Evolutionary conservation across 441 rosid genomes (phyloP).

Genomic region (Jatropha multifida): DNA sequence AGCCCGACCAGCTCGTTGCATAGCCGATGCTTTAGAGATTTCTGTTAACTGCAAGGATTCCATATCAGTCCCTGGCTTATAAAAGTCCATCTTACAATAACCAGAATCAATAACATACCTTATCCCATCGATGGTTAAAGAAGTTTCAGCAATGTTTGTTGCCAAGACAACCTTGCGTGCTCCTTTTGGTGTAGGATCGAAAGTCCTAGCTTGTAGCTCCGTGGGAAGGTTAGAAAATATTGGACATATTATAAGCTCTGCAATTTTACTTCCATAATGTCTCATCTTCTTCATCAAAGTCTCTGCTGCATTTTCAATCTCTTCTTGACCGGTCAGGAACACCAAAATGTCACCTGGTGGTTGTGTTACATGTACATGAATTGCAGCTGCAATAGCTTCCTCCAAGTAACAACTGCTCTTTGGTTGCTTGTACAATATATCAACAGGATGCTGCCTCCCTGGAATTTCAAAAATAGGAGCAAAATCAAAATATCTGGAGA

Average conservation of each 20-base stretch:
- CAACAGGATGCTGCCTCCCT: constrained; percentile 89
- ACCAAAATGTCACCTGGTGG: constrained; percentile 85
- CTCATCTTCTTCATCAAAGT: constrained; percentile 73
- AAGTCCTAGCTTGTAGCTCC: constrained; percentile 86
- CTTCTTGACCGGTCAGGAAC: constrained; percentile 88
- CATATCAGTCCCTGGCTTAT: constrained; percentile 95
- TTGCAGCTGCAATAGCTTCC: constrained; percentile 77
- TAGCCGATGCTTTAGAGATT: constrained; percentile 89
- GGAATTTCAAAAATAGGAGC: constrained; percentile 91
- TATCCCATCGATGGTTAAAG: constrained; percentile 86
- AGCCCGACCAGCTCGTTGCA: constrained; percentile 85
- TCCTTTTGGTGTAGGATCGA: constrained; percentile 89
- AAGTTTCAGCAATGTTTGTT: constrained; percentile 94
- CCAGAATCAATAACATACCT: constrained; percentile 90
- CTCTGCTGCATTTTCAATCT: constrained; percentile 89
- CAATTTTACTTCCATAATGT: constrained; percentile 78
- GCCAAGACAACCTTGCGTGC: constrained; percentile 93
- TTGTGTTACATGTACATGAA: constrained; percentile 76
- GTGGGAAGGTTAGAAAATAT: constrained; percentile 90
- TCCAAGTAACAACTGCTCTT: constrained; percentile 89
- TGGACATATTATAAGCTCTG: constrained; percentile 84
- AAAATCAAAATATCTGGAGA: constrained; percentile 79
- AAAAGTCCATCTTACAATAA: constrained; percentile 83
- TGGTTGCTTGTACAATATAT: constrained; percentile 65
- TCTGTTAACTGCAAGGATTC: constrained; percentile 81